These are phyloP conservation scores for Globisporangium acanthophoron DNA, from an alignment of 352 stramenopile species.

Conservation along the genomic window DNA sequence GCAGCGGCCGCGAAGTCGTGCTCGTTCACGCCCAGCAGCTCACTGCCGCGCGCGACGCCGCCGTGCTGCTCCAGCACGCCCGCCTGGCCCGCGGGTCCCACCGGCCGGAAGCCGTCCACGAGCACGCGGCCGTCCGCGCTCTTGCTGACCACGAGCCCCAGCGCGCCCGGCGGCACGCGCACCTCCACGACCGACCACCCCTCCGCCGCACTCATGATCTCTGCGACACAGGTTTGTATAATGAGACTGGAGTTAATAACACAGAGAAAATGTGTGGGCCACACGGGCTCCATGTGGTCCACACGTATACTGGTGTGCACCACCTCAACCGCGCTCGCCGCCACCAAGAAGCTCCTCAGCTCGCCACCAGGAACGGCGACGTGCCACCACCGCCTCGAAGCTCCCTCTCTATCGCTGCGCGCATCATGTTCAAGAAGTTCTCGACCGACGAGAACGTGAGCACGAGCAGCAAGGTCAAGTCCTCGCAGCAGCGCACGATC, in stretches of 20 bases:
- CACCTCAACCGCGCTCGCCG: background rate
- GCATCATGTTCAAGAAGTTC: constrained; percentile 94
- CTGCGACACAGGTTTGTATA: too few relatives aligned
- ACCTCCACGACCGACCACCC: constrained; percentile 53
- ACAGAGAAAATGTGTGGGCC: background rate
- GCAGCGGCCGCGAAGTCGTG: constrained; percentile 49
- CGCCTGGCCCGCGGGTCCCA: constrained; percentile 26
- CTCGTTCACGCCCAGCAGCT: constrained; percentile 67
- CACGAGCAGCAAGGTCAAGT: constrained; percentile 96
- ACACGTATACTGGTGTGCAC: background rate
- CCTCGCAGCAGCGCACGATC: constrained; percentile 94
- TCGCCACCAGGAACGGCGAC: background rate
- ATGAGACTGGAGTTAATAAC: background rate
- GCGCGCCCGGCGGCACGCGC: constrained; percentile 50
- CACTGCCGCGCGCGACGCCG: constrained; percentile 27
- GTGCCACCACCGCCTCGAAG: too few relatives aligned
- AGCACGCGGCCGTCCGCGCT: constrained; percentile 36
- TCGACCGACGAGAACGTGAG: constrained; percentile 92
- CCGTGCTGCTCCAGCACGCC: constrained; percentile 43
- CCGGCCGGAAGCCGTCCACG: constrained; percentile 73
- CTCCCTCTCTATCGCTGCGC: background rate
- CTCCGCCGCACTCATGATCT: background rate
- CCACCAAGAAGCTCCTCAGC: background rate
- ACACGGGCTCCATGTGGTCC: background rate
- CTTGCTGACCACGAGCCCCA: constrained; percentile 79